Evolutionary conservation across 1,284 basidiomycete species (phyloP), one percentile per base, ranked within the genome.

Genomic region (Vanrija sp.): DNA sequence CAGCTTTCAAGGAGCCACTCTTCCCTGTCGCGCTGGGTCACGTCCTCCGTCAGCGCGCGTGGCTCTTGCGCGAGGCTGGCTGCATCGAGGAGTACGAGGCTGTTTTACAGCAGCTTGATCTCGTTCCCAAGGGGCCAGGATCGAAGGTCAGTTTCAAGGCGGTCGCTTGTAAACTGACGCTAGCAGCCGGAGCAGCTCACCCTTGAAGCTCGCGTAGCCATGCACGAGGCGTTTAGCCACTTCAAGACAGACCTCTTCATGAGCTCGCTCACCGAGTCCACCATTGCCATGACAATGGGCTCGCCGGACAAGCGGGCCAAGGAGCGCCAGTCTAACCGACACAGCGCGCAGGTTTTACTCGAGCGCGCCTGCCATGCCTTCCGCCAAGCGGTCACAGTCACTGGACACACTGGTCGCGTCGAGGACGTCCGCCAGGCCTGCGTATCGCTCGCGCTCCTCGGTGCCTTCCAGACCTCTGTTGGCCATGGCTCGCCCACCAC

Each of bases 211-310:
- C 85, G 83, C 56, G 76, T 93, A 15, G 84, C 84, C 0, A 75
- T 94, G 36, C 83, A 88, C 53, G 82, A 85, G 24, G 87, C 87
- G 0, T 85, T 89, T 64, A 81, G 81, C 45, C 84, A 83, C 22
- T 90, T 92, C 78, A 83, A 83, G 45, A 81, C 84, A 0, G 89
- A 94, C 66, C 86, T 94, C 78, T 89, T 90, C 73, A 78, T 94
- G 59, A 90, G 85, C 65, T 92, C 89, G 2, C 75, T 94, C 18
- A 82, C 86, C 0, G 91, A 95, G 72, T 92, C 90, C 10, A 85
- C 87, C 7, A 87, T 93, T 54, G 85, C 88, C 0, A 80, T 93
- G 52, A 89, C 91, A 0, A 86, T 89, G 83, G 86, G 86, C 0
- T 84, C 85, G 72, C 80, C 83, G 0, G 80, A 79, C 36, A 79